Evolutionary conservation across 2,329 filamentous ascomycete species (phyloP), one percentile per base, ranked within the genome.

Genomic region (Zymoseptoria brevis): DNA sequence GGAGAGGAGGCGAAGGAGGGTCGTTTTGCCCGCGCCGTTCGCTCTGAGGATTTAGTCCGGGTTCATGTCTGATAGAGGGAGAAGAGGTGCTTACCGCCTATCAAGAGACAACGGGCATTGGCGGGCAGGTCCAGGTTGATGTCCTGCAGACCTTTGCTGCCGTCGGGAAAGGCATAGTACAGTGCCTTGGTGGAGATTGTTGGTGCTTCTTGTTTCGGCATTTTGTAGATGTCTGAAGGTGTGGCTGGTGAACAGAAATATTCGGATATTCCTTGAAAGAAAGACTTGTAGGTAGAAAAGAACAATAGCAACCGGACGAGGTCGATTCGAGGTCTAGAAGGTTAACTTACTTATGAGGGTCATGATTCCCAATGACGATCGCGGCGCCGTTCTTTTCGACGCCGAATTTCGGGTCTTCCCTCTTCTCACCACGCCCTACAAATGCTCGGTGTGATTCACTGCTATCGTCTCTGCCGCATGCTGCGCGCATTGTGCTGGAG

Each of bases 21-120:
- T 99, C 8, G 94, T 97, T 78, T 99, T 99, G 66, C 94, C 94
- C 19, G 94, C 93, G 64, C 94, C 94, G 75, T 99, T 99, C 73
- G 94, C 84, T 86, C 66, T 65, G 65, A 60, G 67, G 66, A 71
- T 69, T 67, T 67, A 68, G 66, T 58, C 62, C 54, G 62, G 24
- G 53, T 45, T 13, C 5, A 53, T 63, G 53, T 62, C 54, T 69
- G 21, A 61, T 53, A 51, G 55, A 9, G 53, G 22, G 6, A 41
- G 48, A 21, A 50, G 55, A 30, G 13, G 35, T 22, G 55, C 69
- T 71, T 77, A 85, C 83, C 93, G 69, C 94, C 94, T 71, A 97
- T 95, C 49, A 97, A 82, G 13, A 97, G 83, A 1, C 93, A 96
- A 62, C 94, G 88, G 60, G 89, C 94, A 59, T 88, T 86, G 0